Evolutionary conservation across 2,329 filamentous ascomycete genomes (phyloP), one percentile per base, ranked within the genome.

Genomic region (Neopestalotiopsis sp.): DNA sequence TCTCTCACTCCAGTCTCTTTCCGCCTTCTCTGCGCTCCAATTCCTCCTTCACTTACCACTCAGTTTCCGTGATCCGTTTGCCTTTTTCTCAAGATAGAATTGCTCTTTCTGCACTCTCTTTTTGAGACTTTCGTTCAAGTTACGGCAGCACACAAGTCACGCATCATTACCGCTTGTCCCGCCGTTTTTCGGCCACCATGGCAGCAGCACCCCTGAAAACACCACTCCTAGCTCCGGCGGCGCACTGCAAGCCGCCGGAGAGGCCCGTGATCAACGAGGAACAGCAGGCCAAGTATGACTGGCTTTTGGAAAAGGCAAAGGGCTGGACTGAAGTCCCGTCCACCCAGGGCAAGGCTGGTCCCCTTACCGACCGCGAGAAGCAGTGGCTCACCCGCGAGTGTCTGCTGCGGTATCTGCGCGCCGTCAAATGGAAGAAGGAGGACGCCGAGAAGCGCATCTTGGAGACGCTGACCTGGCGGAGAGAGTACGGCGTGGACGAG

Each of bases 371-470:
- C 69, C 83, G 85, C 65, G 96, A 99, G 82, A 92, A 90, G 76
- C 90, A 96, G 83, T 99, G 94, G 90, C 87, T 99, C 73, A 97
- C 95, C 13, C 90, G 91, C 72, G 96, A 99, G 79, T 98, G 95
- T 78, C 87, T 99, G 17, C 86, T 98, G 56, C 92, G 96, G 74
- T 99, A 97, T 79, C 90, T 99, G 38, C 92, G 95, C 69, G 96
- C 96, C 24, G 95, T 94, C 49, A 98, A 97, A 81, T 99, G 96
- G 94, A 86, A 91, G 73, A 86, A 92, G 64, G 83, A 89, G 58
- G 90, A 95, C 62, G 90, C 96, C 9, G 87, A 91, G 73, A 92
- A 91, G 78, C 92, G 96, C n/a, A 81, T 98, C 56, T 90, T 91
- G 73, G 88, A 88, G 59, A 98, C 95, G 0, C 83, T 98, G 68